A percentile compares a stretch with the other conserved stretches of the same genome.
Evolutionary conservation across 192 early-diverging fungal species (phyloP).

Genomic region (Spizellomyces punctatus): DNA sequence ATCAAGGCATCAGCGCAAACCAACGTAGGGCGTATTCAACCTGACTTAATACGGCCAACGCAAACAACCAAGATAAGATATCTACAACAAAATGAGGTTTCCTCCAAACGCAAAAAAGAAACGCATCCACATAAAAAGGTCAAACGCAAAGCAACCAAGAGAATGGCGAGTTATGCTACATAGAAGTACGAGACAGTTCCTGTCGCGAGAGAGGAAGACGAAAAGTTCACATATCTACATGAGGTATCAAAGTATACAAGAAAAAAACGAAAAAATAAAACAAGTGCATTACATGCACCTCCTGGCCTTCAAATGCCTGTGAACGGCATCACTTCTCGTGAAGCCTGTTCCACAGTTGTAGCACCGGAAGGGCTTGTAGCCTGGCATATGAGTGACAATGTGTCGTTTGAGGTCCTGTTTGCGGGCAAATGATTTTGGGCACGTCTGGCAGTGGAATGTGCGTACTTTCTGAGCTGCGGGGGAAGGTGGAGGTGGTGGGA

Average conservation of each 20-base stretch:
- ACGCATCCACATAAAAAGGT: too few species aligned
- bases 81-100: too few species aligned
- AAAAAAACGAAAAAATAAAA: background rate
- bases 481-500: background rate
- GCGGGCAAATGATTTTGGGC: conserved; percentile 25
- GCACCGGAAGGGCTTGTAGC: conserved; percentile 33
- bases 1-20: too few species aligned
- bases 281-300: conserved; percentile 9
- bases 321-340: conserved; percentile 39
- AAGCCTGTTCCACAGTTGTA: conserved; percentile 34
- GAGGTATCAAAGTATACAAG: background rate
- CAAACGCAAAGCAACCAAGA: too few species aligned
- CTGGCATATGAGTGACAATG: conserved; percentile 17
- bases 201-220: too few species aligned
- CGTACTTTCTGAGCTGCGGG: background rate
- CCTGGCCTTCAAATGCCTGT: conserved; percentile 29
- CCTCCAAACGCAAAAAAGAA: too few species aligned
- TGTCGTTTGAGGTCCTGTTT: conserved; percentile 31
- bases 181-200: too few species aligned
- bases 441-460: background rate
- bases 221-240: too few species aligned
- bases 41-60: too few species aligned
- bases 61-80: too few species aligned
- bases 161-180: too few species aligned
- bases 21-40: too few species aligned